Conservation (phyloP, 805 yeast species). For the Lipomyces mesembrius region DNA sequence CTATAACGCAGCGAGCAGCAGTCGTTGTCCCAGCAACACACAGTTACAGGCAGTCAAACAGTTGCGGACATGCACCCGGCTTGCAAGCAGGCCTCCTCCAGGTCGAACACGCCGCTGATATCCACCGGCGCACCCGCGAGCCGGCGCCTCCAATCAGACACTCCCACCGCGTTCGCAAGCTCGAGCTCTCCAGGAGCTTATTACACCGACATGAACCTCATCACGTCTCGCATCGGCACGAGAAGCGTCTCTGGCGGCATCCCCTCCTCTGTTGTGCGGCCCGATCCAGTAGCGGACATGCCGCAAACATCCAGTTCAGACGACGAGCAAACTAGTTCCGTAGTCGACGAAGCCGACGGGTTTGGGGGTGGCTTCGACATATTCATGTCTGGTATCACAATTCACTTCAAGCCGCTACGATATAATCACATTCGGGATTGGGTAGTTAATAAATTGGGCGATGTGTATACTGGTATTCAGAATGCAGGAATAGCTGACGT, state of each 20-base stretch:
- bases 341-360: neutral
- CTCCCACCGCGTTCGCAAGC: neutral
- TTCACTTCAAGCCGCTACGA: constrained; percentile 11
- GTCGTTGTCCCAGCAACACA: no score
- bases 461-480: constrained; percentile 10
- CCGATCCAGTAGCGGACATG: neutral
- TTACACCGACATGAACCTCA: neutral
- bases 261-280: neutral
- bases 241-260: neutral
- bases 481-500: constrained; percentile 4
- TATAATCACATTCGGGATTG: constrained; percentile 9
- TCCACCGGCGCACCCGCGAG: neutral
- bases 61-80: no score
- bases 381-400: constrained; percentile 16
- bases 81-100: neutral
- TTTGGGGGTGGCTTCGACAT: constrained; percentile 8
- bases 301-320: neutral
- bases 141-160: neutral
- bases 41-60: neutral
- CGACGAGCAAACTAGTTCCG: neutral
- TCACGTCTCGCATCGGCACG: neutral
- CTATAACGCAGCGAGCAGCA: no score
- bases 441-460: constrained; percentile 12
- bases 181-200: neutral
- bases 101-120: neutral